Evolutionary conservation across 2,329 filamentous ascomycete genomes (phyloP).

Genomic region (Fusarium chuoi): DNA sequence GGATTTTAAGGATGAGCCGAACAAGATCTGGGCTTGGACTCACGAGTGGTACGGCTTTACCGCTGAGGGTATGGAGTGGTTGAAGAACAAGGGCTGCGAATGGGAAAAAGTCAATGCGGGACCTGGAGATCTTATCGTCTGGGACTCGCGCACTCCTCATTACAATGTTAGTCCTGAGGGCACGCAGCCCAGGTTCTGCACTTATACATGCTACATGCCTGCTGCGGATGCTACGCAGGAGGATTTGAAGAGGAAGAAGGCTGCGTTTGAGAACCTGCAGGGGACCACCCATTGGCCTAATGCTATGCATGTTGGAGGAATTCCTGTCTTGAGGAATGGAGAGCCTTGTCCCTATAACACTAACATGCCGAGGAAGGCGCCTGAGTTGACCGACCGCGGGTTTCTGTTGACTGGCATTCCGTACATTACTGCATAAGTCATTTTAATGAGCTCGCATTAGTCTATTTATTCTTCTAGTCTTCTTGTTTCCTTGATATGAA

Average conservation of each 20-base stretch:
- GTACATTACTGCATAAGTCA: neutral
- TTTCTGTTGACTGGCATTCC: conserved; percentile 12
- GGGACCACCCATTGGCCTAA: conserved; percentile 12
- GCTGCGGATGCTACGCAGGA: conserved; percentile 1
- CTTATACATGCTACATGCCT: conserved; percentile 18
- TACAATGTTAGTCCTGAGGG: conserved; percentile 15
- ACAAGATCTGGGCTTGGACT: conserved; percentile 15
- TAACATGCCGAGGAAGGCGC: neutral
- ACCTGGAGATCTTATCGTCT: neutral
- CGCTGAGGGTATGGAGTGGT: neutral
- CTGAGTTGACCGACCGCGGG: neutral
- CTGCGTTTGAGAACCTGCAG: conserved; percentile 1
- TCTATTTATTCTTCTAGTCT: fast-evolving
- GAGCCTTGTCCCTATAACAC: conserved; percentile 20
- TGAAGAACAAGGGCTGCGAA: conserved; percentile 13
- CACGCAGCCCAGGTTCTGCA: neutral
- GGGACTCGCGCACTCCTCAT: conserved; percentile 17
- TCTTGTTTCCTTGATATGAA: fast-evolving
- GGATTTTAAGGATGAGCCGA: neutral
- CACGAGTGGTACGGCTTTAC: conserved; percentile 14
- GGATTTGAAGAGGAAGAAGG: conserved; percentile 18
- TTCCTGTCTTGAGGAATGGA: conserved; percentile 4
- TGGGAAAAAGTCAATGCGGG: conserved; percentile 10
- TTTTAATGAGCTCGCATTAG: neutral
- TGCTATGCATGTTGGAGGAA: conserved; percentile 15